Evolutionary conservation across 2,329 filamentous ascomycete species (phyloP).

Genomic region (Coleophoma crateriformis): DNA sequence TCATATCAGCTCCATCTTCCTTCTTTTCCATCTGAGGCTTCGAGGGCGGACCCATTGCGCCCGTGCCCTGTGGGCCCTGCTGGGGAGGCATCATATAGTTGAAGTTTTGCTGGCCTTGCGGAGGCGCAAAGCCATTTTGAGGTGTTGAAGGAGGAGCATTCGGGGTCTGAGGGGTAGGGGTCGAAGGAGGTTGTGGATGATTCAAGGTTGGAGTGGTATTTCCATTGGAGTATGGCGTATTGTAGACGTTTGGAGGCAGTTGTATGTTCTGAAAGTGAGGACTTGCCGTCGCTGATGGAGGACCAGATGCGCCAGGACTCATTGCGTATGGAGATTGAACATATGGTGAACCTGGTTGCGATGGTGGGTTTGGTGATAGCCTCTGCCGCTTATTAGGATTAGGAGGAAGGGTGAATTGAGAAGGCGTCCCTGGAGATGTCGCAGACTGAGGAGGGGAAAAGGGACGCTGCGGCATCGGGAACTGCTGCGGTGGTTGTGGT

Average conservation of each 20-base stretch:
- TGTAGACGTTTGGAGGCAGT: conserved; percentile 22
- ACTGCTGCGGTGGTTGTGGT: conserved; percentile 21
- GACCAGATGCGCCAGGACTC: conserved; percentile 33
- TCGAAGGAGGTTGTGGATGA: conserved; percentile 15
- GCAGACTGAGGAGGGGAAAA: conserved; percentile 60
- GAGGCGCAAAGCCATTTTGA: conserved; percentile 8
- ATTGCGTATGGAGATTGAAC: conserved; percentile 44
- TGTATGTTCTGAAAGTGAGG: conserved; percentile 25
- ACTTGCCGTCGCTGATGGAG: conserved; percentile 17
- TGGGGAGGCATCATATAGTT: conserved; percentile 3
- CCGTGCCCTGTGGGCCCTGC: conserved; percentile 27
- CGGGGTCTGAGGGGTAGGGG: conserved; percentile 1
- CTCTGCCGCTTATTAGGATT: conserved; percentile 69
- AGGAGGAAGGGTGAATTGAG: conserved; percentile 56
- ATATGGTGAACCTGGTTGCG: conserved; percentile 61
- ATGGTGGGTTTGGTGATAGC: conserved; percentile 62
- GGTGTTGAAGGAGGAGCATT: conserved; percentile 12
- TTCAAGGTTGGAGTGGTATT: conserved; percentile 17
- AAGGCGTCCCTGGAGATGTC: conserved; percentile 55
- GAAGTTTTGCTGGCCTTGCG: neutral
- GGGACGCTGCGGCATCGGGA: conserved; percentile 40
- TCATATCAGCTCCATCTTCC: conserved; percentile 67
- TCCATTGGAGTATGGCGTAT: conserved; percentile 28
- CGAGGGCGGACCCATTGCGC: conserved; percentile 52
- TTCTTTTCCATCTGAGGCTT: conserved; percentile 49